A percentile compares a stretch with the other conserved stretches of the same genome.
Evolutionary conservation across 106 monocot species (phyloP).

Genomic region (Vanilla planifolia): DNA sequence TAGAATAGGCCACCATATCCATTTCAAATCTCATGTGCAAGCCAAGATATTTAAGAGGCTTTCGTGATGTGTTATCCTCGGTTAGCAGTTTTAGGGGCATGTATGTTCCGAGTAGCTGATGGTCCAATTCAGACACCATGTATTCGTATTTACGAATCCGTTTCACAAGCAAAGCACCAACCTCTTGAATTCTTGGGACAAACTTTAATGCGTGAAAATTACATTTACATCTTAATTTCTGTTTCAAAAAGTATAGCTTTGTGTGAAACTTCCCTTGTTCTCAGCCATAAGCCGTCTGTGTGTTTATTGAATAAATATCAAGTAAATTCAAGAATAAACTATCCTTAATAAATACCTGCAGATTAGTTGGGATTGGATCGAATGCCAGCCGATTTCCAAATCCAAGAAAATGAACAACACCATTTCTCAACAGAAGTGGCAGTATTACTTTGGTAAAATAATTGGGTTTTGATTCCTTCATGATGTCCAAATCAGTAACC

Average conservation of each 20-base stretch:
- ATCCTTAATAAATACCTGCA: conserved; percentile 77
- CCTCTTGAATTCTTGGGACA: conserved; percentile 60
- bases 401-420: conserved; percentile 83
- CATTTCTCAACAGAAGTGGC: conserved; percentile 59
- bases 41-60: conserved; percentile 58
- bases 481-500: conserved; percentile 79
- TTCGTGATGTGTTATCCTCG: conserved; percentile 1
- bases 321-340: conserved; percentile 2
- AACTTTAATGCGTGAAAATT: conserved; percentile 92
- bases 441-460: conserved; percentile 51
- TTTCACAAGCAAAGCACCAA: conserved; percentile 57
- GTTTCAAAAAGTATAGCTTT: conserved; percentile 12
- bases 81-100: conserved; percentile 8
- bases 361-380: conserved; percentile 58
- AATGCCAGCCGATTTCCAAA: conserved; percentile 90
- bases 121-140: conserved; percentile 16
- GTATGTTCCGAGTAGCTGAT: conserved; percentile 38
- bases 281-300: not conserved
- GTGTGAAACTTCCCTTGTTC: not conserved
- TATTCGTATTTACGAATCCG: conserved; percentile 42
- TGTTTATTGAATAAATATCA: no score
- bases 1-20: conserved; percentile 95
- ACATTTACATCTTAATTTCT: conserved; percentile 87
- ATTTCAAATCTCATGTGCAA: conserved; percentile 92
- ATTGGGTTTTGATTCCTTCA: conserved; percentile 64